phyloP scores from a whole-genome alignment of 352 stramenopile species.

The Peronospora destructor region DNA sequence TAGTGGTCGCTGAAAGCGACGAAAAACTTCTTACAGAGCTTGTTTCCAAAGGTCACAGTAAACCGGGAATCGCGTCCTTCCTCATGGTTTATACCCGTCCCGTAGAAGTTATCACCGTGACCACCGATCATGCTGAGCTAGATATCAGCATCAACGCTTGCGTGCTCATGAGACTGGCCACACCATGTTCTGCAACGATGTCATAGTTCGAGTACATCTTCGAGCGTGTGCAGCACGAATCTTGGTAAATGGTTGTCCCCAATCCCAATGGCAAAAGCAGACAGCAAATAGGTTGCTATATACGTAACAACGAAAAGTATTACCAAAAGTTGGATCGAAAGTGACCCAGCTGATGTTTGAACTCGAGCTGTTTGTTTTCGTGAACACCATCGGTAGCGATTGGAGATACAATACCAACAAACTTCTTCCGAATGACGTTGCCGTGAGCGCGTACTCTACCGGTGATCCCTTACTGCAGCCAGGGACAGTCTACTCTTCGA shows the following conservation, averaged over 20 bases:
- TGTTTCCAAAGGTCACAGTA: slow-evolving; percentile 5
- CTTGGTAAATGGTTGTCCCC: slow-evolving; percentile 48
- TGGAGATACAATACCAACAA: slow-evolving; percentile 28
- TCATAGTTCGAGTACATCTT: slow-evolving; percentile 48
- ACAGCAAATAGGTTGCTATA: slow-evolving; percentile 32
- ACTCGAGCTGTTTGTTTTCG: no score
- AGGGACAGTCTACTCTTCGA: slow-evolving; percentile 47
- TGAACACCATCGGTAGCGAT: no score
- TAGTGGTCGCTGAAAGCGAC: no score
- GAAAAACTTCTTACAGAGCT: no score
- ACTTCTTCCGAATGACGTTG: slow-evolving; percentile 43
- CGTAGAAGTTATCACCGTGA: slow-evolving; percentile 67
- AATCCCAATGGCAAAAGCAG: slow-evolving; percentile 63
- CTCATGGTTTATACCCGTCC: slow-evolving; percentile 42
- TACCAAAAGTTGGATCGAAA: slow-evolving; percentile 44
- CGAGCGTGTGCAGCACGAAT: slow-evolving; percentile 61
- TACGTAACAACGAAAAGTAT: background rate
- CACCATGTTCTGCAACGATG: slow-evolving; percentile 49
- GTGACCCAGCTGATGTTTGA: no score
- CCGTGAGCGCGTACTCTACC: slow-evolving; percentile 33
- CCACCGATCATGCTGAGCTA: slow-evolving; percentile 54
- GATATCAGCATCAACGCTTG: slow-evolving; percentile 28
- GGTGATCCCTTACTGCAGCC: slow-evolving; percentile 18
- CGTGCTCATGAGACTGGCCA: slow-evolving; percentile 56
- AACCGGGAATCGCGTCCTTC: slow-evolving; percentile 41